phyloP scores from a whole-genome alignment of 257 asterid species.

The Thymus mandschuricus region DNA sequence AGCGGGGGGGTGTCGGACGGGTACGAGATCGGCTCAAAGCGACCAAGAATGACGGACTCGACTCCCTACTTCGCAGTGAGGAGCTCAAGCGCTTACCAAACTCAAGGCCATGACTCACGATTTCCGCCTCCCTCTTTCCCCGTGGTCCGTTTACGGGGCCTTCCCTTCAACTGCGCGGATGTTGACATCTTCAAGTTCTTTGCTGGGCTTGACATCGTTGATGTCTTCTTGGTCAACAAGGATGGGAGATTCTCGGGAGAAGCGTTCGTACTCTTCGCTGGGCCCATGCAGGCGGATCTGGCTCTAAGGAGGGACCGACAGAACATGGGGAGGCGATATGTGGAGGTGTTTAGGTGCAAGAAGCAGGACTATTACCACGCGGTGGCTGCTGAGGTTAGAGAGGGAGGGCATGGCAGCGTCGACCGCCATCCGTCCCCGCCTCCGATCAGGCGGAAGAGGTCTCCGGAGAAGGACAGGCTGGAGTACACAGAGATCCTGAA shows the following conservation, averaged over 20 bases:
- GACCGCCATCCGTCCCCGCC: constrained; percentile 59
- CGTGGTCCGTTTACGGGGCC: constrained; percentile 89
- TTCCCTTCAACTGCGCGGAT: constrained; percentile 87
- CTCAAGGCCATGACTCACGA: constrained; percentile 52
- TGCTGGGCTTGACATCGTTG: constrained; percentile 86
- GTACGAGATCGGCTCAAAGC: constrained; percentile 99
- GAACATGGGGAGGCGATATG: constrained; percentile 96
- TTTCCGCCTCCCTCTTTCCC: constrained; percentile 64
- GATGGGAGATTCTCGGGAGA: constrained; percentile 89
- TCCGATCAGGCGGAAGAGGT: constrained; percentile 66
- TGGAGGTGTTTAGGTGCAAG: constrained; percentile 90
- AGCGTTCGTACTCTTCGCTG: constrained; percentile 84
- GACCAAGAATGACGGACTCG: constrained; percentile 99
- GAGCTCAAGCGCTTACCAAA: constrained; percentile 64
- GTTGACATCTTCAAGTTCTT: constrained; percentile 81
- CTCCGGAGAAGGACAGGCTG: constrained; percentile 77
- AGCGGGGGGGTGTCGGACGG: constrained; percentile 99
- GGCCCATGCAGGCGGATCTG: constrained; percentile 80
- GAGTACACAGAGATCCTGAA: constrained; percentile 85
- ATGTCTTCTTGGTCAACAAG: constrained; percentile 78
- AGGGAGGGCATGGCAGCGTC: constrained; percentile 49
- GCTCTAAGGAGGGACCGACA: constrained; percentile 86
- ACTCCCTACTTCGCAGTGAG: constrained; percentile 99
- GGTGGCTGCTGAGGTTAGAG: constrained; percentile 82
- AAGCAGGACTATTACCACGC: constrained; percentile 92